phyloP scores from a whole-genome alignment of 2,329 filamentous ascomycete species.

The Colletotrichum incanum region DNA sequence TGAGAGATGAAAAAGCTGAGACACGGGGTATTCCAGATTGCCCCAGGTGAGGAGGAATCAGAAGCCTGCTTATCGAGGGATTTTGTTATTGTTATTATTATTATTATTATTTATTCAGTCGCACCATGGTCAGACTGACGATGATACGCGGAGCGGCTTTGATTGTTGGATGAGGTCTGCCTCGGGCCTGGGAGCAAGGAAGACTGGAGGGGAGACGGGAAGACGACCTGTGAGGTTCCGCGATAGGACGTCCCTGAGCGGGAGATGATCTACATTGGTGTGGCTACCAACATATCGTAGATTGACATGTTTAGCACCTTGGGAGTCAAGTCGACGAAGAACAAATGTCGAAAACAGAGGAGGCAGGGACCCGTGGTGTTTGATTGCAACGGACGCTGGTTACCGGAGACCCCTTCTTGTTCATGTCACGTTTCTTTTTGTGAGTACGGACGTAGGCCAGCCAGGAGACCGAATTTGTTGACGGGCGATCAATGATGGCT shows the following conservation, averaged over 20 bases:
- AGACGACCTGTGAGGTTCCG: not conserved
- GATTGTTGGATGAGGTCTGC: too few relatives aligned
- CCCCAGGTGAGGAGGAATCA: not conserved
- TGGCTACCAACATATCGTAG: not conserved
- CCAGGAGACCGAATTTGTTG: not conserved
- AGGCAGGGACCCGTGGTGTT: not conserved
- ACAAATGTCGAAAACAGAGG: not conserved
- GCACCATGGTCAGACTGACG: not conserved
- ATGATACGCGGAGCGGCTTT: not conserved
- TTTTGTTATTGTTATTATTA: too few relatives aligned
- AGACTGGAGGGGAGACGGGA: not conserved
- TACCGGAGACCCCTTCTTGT: not conserved
- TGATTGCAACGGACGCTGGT: constrained; percentile 1
- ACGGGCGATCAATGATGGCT: not conserved
- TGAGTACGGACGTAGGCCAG: not conserved
- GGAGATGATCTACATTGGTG: not conserved
- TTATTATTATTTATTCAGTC: not conserved
- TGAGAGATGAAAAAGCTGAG: not conserved
- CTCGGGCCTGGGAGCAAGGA: constrained; percentile 1
- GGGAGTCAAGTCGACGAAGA: not conserved
- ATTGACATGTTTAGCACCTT: not conserved
- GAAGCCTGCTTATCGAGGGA: constrained; percentile 5
- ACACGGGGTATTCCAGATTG: constrained; percentile 6
- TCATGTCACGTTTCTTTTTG: not conserved
- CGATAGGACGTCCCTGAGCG: not conserved